Evolutionary conservation across 2,329 filamentous ascomycete genomes (phyloP).

Genomic region (Amauroascus niger): DNA sequence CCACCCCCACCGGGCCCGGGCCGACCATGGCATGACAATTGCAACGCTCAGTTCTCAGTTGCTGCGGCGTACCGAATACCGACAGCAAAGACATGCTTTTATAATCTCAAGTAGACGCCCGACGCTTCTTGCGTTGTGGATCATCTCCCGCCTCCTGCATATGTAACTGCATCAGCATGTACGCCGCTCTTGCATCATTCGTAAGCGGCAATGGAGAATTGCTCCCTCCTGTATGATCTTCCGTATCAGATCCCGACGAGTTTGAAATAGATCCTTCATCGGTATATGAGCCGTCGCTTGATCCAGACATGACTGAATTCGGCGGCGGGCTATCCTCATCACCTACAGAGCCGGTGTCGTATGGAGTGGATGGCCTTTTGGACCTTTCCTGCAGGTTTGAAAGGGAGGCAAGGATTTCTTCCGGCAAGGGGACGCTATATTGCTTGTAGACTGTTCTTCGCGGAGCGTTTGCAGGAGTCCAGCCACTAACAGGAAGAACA

Average conservation of each 20-base stretch:
- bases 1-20: no score
- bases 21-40: no score
- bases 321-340: not conserved
- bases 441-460: slow-evolving; percentile 18
- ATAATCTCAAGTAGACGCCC: slow-evolving; percentile 14
- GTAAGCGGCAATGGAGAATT: slow-evolving; percentile 21
- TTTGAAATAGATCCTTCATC: slow-evolving; percentile 4
- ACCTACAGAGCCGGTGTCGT: slow-evolving; percentile 2
- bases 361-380: slow-evolving; percentile 14
- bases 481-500: not conserved
- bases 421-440: slow-evolving; percentile 18
- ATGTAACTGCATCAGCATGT: slow-evolving; percentile 30
- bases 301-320: not conserved
- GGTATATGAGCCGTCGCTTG: slow-evolving; percentile 12
- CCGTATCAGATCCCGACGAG: not conserved
- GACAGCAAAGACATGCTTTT: not conserved
- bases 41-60: no score
- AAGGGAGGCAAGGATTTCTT: slow-evolving; percentile 21
- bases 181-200: slow-evolving; percentile 30
- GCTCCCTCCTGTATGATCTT: slow-evolving; percentile 10
- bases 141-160: slow-evolving; percentile 26
- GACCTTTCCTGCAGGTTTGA: slow-evolving; percentile 13
- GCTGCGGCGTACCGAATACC: not conserved
- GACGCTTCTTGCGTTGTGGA: slow-evolving; percentile 14
- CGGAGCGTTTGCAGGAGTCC: slow-evolving; percentile 36